Evolutionary conservation across 352 stramenopile genomes (phyloP), one percentile per base, ranked within the genome.

Genomic region (Hyaloperonospora arabidopsidis): DNA sequence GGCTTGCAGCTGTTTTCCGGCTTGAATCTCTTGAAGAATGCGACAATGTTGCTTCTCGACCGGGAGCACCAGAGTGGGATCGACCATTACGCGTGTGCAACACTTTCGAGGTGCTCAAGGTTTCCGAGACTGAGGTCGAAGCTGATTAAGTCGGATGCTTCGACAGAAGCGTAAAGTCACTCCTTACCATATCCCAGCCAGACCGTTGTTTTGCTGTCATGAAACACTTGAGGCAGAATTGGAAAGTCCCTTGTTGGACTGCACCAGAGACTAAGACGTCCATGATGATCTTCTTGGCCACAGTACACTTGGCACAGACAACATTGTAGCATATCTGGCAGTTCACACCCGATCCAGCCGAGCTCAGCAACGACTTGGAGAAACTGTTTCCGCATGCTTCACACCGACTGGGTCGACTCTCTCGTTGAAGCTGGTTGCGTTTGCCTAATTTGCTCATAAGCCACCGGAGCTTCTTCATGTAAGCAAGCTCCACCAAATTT

Each of bases 251-350:
- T 23, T 84, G 70, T 21, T 62, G 61, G 10, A 74, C 62, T 35
- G 53, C 43, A 0, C 50, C 59, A 29, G 70, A 61, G 5, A 41
- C 14, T 1, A 65, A 63, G 11, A 84, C 58, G 46, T 87, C 70
- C n/a, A 87, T 49, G 1, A 72, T 74, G 46, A 84, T 70, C 15
- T 77, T 76, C 55, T 85, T 85, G 19, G 73, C 32, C 3, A 86
- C 65, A 11, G 59, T 74, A 52, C 77, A 87, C 25, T 74, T 73
- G 19, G 48, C 14, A 54, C 77, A 86, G 8, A 83, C 60, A n/a
- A 72, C 49, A 8, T 57, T 49, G 2, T 57, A 63, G 38, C 77
- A 87, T 17, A 78, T 74, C 45, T 81, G 63, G 45, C 77, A 87
- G 18, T 45, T 40, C 2, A 59, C 53, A 21, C 62, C 63, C n/a